These are phyloP conservation scores for Torrubiella hemipterigena DNA, from an alignment of 2,329 filamentous ascomycete genomes.

Conservation along the genomic window DNA sequence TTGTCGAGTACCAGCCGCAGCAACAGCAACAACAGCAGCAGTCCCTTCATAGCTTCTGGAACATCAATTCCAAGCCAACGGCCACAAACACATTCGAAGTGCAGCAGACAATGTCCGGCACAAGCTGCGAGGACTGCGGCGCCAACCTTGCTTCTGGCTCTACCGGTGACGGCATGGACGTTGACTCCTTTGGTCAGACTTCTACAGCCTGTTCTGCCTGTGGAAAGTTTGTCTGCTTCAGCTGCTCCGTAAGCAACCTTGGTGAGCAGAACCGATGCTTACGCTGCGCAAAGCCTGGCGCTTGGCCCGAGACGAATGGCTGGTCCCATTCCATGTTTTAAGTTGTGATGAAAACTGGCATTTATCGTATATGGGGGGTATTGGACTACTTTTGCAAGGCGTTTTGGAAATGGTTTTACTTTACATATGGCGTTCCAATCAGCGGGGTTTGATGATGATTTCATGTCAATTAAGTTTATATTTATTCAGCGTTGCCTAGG, in stretches of 20 bases:
- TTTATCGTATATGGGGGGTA: too few relatives aligned
- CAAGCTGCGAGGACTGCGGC: conserved; percentile 44
- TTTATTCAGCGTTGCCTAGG: too few relatives aligned
- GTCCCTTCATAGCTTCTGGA: conserved; percentile 51
- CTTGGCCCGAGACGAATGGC: too few relatives aligned
- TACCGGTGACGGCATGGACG: conserved; percentile 22
- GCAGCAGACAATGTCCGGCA: conserved; percentile 11
- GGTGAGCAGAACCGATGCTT: conserved; percentile 42
- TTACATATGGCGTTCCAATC: too few relatives aligned
- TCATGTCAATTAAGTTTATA: too few relatives aligned
- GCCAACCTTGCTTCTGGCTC: conserved; percentile 11
- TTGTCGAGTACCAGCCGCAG: not conserved
- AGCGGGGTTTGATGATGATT: too few relatives aligned
- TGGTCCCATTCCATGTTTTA: too few relatives aligned
- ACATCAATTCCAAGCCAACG: conserved; percentile 28
- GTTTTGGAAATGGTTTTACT: too few relatives aligned
- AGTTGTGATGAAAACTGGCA: too few relatives aligned
- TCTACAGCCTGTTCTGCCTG: conserved; percentile 34
- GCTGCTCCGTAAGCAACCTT: conserved; percentile 47
- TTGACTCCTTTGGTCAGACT: conserved; percentile 18
- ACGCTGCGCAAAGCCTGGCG: conserved; percentile 28
- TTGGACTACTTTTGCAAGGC: too few relatives aligned
- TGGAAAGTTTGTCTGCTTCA: conserved; percentile 43
- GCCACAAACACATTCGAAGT: conserved; percentile 13
- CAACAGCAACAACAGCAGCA: conserved; percentile 22